A percentile compares a stretch with the other conserved stretches of the same genome.
Evolutionary conservation across 2,329 filamentous ascomycete species (phyloP).

Genomic region (Fusarium mundagurra): DNA sequence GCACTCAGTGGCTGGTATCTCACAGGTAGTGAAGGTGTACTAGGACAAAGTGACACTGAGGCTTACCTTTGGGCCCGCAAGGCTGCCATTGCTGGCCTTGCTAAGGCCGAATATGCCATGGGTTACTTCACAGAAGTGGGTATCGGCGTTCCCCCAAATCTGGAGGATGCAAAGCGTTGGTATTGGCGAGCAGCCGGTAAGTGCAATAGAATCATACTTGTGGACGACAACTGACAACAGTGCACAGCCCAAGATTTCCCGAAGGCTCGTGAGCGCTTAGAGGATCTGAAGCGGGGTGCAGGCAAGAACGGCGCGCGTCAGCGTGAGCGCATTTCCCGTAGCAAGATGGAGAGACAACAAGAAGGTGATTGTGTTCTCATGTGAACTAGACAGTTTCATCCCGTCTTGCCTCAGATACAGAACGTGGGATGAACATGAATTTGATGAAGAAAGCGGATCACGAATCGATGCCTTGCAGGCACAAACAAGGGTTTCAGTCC

Average conservation of each 20-base stretch:
- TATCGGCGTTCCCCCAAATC: constrained; percentile 84
- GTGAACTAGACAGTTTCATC: constrained; percentile 57
- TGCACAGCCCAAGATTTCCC: constrained; percentile 87
- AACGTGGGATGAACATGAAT: neutral
- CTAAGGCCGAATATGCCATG: constrained; percentile 97
- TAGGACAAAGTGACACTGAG: constrained; percentile 93
- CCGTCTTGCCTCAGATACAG: neutral
- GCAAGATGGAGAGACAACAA: constrained; percentile 82
- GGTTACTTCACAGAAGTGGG: constrained; percentile 97
- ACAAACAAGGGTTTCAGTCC: neutral
- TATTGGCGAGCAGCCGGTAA: constrained; percentile 96
- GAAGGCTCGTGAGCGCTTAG: constrained; percentile 90
- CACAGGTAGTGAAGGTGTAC: constrained; percentile 86
- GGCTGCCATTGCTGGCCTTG: constrained; percentile 84
- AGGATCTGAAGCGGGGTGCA: constrained; percentile 82
- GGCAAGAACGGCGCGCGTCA: constrained; percentile 76
- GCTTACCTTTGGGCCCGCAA: constrained; percentile 98
- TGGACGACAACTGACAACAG: constrained; percentile 41
- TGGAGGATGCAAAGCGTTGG: constrained; percentile 98
- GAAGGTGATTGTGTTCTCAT: constrained; percentile 90
- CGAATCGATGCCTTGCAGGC: neutral
- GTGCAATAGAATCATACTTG: constrained; percentile 50
- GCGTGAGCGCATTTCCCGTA: constrained; percentile 82
- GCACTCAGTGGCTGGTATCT: constrained; percentile 93
- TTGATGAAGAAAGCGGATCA: neutral